Evolutionary conservation across 345 rosid genomes (phyloP).

Genomic region (Trapa bicornis): DNA sequence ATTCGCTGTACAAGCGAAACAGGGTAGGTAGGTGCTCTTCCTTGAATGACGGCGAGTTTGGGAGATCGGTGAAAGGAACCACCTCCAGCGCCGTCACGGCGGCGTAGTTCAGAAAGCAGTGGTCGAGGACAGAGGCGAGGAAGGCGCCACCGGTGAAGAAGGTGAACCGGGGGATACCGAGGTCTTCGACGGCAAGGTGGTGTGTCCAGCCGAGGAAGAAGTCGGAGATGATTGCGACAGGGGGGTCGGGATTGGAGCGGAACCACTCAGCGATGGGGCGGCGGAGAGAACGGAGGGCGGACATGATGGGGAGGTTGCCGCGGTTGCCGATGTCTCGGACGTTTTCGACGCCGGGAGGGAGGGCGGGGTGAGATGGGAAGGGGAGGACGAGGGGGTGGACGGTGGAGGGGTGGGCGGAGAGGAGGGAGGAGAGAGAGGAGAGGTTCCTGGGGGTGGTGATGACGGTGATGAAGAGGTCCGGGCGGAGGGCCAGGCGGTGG

Average conservation of each 20-base stretch:
- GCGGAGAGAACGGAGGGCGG: conserved; percentile 30
- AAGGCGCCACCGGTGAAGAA: conserved; percentile 36
- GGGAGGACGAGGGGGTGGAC: conserved; percentile 27
- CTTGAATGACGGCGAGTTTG: conserved; percentile 34
- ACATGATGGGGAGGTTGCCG: conserved; percentile 30
- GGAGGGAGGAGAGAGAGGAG: conserved; percentile 25
- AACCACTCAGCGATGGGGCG: conserved; percentile 47
- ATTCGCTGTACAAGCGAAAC: conserved; percentile 14
- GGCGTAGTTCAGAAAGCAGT: conserved; percentile 20
- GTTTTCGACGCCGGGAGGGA: conserved; percentile 53
- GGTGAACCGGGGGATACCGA: conserved; percentile 32
- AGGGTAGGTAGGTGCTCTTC: conserved; percentile 37
- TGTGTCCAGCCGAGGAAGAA: conserved; percentile 73
- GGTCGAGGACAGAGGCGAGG: conserved; percentile 15
- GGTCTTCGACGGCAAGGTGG: conserved; percentile 20
- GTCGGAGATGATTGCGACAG: conserved; percentile 55
- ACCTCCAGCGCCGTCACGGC: conserved; percentile 9
- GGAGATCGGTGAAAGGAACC: conserved; percentile 30
- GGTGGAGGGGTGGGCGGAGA: conserved; percentile 42
- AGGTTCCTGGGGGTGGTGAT: conserved; percentile 13
- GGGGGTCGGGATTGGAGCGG: conserved; percentile 40
- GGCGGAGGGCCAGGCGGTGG: conserved; percentile 18
- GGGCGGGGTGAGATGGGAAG: conserved; percentile 40
- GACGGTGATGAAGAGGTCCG: conserved; percentile 14
- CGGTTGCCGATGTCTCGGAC: conserved; percentile 36